These are phyloP conservation scores for Venturia aucupariae DNA, from an alignment of 2,329 filamentous ascomycete species.

Conservation along the genomic window DNA sequence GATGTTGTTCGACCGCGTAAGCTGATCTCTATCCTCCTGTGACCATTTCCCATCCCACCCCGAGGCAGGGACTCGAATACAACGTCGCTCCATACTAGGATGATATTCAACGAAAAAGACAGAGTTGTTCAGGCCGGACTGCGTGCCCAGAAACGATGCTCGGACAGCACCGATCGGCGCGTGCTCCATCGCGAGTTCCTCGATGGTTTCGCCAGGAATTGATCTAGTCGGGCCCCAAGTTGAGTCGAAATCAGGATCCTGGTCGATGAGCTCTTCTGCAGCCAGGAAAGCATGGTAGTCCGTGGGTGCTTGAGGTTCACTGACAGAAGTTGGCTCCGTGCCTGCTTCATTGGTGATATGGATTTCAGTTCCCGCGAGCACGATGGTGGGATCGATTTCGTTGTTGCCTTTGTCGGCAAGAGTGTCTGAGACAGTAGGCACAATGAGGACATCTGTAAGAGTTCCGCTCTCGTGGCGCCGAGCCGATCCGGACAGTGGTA, in stretches of 20 bases:
- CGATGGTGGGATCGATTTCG: no score
- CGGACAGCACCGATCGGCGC: not conserved
- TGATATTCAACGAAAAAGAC: not conserved
- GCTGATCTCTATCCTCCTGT: not conserved
- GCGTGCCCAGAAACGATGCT: not conserved
- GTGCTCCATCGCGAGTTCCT: not conserved
- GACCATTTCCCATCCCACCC: constrained; percentile 4
- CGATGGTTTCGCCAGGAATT: not conserved
- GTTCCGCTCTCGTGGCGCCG: no score
- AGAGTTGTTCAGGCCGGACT: not conserved
- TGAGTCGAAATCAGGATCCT: not conserved
- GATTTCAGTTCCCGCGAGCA: no score
- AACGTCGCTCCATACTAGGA: not conserved
- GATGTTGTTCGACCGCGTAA: not conserved
- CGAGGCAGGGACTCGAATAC: constrained; percentile 3
- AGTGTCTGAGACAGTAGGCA: no score
- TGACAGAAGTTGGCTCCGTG: no score
- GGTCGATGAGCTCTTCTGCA: no score
- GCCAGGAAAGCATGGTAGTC: no score
- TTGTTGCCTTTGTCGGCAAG: no score
- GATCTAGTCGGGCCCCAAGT: not conserved
- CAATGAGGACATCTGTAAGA: no score
- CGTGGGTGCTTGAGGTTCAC: no score
- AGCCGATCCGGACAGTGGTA: no score
- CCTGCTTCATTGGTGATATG: no score